Percentiles rank a stretch among this genome's conserved stretches.
phyloP scores from a whole-genome alignment of 257 asterid genomes.

The Fraxinus excelsior region DNA sequence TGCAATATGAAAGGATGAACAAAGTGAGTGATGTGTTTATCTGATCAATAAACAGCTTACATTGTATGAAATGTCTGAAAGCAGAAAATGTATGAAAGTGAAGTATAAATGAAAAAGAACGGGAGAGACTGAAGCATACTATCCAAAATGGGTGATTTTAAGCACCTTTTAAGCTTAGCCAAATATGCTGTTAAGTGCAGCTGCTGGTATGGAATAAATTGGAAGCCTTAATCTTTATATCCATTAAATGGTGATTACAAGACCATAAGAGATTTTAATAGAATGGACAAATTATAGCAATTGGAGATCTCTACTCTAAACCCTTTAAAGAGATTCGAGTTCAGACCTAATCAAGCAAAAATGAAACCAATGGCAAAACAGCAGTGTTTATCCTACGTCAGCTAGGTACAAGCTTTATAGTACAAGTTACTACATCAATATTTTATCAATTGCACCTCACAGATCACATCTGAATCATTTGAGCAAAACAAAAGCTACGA shows the following conservation, averaged over 20 bases:
- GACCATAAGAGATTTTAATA: constrained; percentile 4
- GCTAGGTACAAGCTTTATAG: neutral
- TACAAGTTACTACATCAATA: neutral
- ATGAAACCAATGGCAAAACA: neutral
- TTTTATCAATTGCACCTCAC: neutral
- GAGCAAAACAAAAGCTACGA: neutral
- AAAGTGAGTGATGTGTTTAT: neutral
- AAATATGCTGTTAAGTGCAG: neutral
- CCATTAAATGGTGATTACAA: neutral
- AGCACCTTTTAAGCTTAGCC: neutral
- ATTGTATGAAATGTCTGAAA: neutral
- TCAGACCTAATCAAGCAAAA: constrained; percentile 17
- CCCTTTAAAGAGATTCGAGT: neutral
- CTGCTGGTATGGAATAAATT: neutral
- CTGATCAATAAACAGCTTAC: neutral
- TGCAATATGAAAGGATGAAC: neutral
- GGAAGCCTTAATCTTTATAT: neutral
- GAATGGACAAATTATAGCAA: neutral
- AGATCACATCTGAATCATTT: neutral
- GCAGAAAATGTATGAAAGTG: neutral
- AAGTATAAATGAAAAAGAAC: neutral
- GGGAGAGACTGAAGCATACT: neutral
- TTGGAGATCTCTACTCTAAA: constrained; percentile 1
- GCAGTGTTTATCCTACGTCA: neutral
- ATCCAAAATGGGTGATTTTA: neutral